Evolutionary conservation across 805 yeast species (phyloP).

Genomic region (Schizosaccharomyces lindneri): DNA sequence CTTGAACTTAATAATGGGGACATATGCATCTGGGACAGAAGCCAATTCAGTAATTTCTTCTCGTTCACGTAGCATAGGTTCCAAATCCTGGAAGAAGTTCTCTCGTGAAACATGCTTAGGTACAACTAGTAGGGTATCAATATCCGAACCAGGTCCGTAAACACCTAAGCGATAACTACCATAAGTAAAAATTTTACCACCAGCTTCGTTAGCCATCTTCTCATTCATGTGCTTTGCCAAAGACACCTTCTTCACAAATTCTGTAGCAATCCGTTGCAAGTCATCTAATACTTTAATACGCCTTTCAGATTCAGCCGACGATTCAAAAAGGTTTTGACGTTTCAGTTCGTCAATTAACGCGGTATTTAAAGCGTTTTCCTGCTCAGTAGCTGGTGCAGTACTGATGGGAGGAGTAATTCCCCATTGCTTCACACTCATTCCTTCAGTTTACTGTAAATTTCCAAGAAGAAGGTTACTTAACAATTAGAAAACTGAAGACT

Average conservation of each 20-base stretch:
- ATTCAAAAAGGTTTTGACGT: slow-evolving; percentile 66
- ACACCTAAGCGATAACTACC: slow-evolving; percentile 91
- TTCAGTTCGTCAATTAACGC: slow-evolving; percentile 53
- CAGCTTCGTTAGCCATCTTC: slow-evolving; percentile 92
- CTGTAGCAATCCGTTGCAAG: slow-evolving; percentile 49
- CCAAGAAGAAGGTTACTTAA: no score
- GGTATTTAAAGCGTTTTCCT: slow-evolving; percentile 56
- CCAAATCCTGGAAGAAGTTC: slow-evolving; percentile 70
- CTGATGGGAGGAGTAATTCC: slow-evolving; percentile 76
- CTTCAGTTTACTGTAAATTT: background rate
- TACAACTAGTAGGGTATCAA: slow-evolving; percentile 85
- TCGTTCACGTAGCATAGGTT: slow-evolving; percentile 37
- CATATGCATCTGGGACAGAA: slow-evolving; percentile 88
- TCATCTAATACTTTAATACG: slow-evolving; percentile 49
- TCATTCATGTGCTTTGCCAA: slow-evolving; percentile 75
- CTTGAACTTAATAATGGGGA: slow-evolving; percentile 81
- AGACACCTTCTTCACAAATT: slow-evolving; percentile 65
- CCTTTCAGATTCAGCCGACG: slow-evolving; percentile 47
- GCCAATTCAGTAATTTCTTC: slow-evolving; percentile 76
- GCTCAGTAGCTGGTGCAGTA: slow-evolving; percentile 56
- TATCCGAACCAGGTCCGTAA: slow-evolving; percentile 95
- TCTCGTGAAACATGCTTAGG: slow-evolving; percentile 86
- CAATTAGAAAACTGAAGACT: no score
- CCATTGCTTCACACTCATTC: slow-evolving; percentile 12
- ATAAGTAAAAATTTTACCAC: slow-evolving; percentile 89